Percentiles rank a stretch among this genome's conserved stretches.
phyloP scores from a whole-genome alignment of 2,329 filamentous ascomycete genomes.

The Emericellopsis atlantica region DNA sequence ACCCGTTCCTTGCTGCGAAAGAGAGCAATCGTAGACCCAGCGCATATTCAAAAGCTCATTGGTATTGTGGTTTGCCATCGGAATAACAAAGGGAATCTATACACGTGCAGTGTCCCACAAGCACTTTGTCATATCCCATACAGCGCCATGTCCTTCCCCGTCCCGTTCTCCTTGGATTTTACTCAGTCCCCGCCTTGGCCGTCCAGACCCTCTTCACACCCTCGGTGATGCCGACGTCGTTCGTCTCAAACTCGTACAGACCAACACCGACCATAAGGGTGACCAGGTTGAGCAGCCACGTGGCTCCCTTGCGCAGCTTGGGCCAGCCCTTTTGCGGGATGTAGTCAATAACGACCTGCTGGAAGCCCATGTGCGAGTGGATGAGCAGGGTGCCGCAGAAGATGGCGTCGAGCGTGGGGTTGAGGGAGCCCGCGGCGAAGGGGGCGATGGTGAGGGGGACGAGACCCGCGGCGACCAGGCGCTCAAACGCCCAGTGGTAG shows the following conservation, averaged over 20 bases:
- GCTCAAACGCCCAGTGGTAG: conserved; percentile 98
- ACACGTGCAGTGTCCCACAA: not conserved
- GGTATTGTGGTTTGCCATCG: too few species aligned
- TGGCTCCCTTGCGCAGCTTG: conserved; percentile 49
- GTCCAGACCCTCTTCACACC: conserved; percentile 81
- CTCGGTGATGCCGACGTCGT: conserved; percentile 90
- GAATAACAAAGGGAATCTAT: not conserved
- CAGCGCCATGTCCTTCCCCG: not conserved
- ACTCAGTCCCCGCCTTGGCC: conserved; percentile 35
- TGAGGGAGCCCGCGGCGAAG: conserved; percentile 83
- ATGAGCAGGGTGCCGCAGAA: conserved; percentile 74
- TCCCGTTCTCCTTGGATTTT: not conserved
- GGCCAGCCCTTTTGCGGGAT: conserved; percentile 63
- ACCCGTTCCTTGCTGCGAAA: not conserved
- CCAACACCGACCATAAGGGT: conserved; percentile 77
- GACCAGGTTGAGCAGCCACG: conserved; percentile 66
- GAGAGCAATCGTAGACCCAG: not conserved
- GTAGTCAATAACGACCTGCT: conserved; percentile 86
- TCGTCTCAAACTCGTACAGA: conserved; percentile 98
- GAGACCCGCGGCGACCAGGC: conserved; percentile 65
- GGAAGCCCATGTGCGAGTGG: conserved; percentile 93
- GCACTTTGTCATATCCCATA: not conserved
- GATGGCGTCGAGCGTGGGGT: conserved; percentile 77
- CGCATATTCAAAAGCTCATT: not conserved
- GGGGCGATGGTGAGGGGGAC: conserved; percentile 81